These are phyloP conservation scores for Phalaenopsis equestris DNA, from an alignment of 106 monocot genomes.

Conservation along the genomic window DNA sequence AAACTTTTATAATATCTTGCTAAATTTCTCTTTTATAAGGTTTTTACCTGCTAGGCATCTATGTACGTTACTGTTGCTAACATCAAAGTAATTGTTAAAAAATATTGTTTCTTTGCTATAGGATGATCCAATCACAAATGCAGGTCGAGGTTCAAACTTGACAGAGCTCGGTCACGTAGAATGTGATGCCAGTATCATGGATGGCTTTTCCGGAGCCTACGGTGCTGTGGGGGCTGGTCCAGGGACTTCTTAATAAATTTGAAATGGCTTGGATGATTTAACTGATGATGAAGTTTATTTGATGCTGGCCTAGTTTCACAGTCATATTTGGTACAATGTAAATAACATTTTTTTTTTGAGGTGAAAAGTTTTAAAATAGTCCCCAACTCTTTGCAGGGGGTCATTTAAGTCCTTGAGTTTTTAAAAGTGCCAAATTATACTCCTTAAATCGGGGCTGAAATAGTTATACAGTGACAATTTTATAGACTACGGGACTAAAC, in stretches of 20 bases:
- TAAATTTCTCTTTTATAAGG: not conserved
- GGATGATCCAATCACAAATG: conserved; percentile 99
- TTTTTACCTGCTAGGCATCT: not conserved
- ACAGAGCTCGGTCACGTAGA: conserved; percentile 91
- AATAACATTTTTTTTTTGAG: not conserved
- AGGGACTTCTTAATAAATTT: conserved; percentile 32
- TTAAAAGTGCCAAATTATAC: no score
- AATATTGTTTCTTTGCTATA: conserved; percentile 29
- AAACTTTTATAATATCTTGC: not conserved
- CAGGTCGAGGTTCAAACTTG: conserved; percentile 92
- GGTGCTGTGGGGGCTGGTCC: conserved; percentile 93
- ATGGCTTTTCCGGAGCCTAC: conserved; percentile 78
- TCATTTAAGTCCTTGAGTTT: no score
- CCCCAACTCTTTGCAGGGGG: no score
- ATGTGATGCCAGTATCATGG: conserved; percentile 99
- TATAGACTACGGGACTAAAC: no score
- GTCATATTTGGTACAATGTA: not conserved
- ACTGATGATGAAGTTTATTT: not conserved
- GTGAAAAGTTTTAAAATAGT: no score
- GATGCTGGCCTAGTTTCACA: not conserved
- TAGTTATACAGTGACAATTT: no score
- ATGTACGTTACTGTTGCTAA: not conserved
- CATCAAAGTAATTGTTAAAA: not conserved
- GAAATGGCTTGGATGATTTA: conserved; percentile 6
- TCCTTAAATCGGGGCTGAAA: no score